Conservation (phyloP, 768 basidiomycete genomes). For the Phylloporus arenicola region DNA sequence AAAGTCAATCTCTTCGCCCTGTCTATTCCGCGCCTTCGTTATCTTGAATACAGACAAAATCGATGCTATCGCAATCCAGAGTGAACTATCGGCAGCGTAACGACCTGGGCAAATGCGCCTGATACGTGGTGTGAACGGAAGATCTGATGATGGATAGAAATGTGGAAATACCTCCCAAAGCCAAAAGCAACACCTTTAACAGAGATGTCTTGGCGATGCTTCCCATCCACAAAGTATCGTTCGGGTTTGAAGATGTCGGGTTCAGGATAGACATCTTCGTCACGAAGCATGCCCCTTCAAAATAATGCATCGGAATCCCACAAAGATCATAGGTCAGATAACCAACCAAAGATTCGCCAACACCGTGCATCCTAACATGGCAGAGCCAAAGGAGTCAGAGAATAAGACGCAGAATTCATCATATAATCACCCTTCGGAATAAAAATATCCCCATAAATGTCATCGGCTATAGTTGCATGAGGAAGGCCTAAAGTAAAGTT, state of each 20-base stretch:
- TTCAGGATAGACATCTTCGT: neutral
- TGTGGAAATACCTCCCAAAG: neutral
- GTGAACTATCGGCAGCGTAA: neutral
- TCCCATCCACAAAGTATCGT: neutral
- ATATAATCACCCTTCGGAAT: neutral
- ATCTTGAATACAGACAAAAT: neutral
- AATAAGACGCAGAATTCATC: neutral
- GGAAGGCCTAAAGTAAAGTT: conserved; percentile 8
- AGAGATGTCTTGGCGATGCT: neutral
- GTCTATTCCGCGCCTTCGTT: neutral
- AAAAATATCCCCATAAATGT: neutral
- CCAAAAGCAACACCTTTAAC: neutral
- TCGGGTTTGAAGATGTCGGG: neutral
- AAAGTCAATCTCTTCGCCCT: neutral
- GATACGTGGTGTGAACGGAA: neutral
- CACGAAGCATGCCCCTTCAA: neutral
- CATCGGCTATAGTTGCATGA: neutral
- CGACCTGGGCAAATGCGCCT: neutral
- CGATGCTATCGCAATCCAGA: neutral
- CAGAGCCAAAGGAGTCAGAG: neutral
- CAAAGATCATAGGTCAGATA: neutral
- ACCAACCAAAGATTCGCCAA: neutral
- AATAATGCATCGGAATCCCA: neutral
- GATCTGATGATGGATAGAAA: neutral
- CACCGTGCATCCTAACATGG: neutral